Evolutionary conservation across 176 grass and related monocot species (phyloP).

Genomic region (Bothriochloa decipiens): DNA sequence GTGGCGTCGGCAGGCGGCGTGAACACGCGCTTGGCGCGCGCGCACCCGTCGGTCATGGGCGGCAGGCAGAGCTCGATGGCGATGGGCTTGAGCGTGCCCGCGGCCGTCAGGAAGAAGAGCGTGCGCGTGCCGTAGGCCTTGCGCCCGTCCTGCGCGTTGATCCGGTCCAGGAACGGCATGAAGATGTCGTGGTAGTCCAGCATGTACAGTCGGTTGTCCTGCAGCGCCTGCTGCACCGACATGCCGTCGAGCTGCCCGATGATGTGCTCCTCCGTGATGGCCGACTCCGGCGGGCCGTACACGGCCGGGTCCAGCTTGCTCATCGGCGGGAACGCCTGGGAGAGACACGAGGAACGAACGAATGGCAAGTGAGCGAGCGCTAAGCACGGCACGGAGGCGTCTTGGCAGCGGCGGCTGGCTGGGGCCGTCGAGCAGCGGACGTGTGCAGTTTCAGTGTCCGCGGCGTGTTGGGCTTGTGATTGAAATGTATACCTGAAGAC

Average conservation of each 20-base stretch:
- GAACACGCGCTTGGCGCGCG: constrained; percentile 77
- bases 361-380: too few relatives aligned
- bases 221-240: constrained; percentile 80
- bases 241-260: constrained; percentile 75
- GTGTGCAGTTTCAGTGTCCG: neutral
- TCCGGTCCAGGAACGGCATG: constrained; percentile 80
- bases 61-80: constrained; percentile 90
- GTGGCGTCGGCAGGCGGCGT: constrained; percentile 90
- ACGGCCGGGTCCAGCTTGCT: constrained; percentile 82
- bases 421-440: neutral
- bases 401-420: neutral
- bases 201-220: constrained; percentile 69
- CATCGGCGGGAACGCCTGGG: constrained; percentile 75
- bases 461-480: constrained; percentile 14
- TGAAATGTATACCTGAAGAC: constrained; percentile 65
- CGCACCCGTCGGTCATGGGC: constrained; percentile 53
- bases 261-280: constrained; percentile 89
- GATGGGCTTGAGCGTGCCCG: constrained; percentile 82
- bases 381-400: neutral
- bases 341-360: neutral
- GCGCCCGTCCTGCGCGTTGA: constrained; percentile 83
- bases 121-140: constrained; percentile 94
- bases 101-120: constrained; percentile 75
- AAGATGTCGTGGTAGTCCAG: constrained; percentile 90
- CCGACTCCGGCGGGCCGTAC: constrained; percentile 84